Base-by-base conservation (phyloP, 139 green algal species). In the Asterochloris sp. region DNA sequence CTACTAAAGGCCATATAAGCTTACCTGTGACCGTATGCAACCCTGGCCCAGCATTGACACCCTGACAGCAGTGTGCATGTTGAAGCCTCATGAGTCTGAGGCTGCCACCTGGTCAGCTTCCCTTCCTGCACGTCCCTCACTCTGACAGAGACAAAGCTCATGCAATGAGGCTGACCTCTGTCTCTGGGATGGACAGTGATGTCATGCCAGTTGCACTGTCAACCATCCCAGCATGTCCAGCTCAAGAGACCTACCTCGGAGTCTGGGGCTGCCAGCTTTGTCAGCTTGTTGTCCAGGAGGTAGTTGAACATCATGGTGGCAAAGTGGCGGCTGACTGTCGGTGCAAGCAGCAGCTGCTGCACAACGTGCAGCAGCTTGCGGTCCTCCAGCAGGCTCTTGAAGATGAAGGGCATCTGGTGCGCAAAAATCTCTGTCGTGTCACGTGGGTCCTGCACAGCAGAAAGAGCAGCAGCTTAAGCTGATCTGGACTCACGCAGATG, bases 351-450 rank as follows among this genome's bases (percentile, higher is more conserved):
- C 71, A 93, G 74, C 78, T 87, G 81, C 15, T 73, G 62, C 21
- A 89, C 66, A 6, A 93, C 82, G 17, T 85, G 80, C 28, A 94
- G 73, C 54, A 92, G 85, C 26, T 87, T 85, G 10, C 68, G 66
- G 73, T 95, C 87, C 16, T 90, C 79, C 60, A 90, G 60, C 73
- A 92, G 82, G n/a, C 73, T 68, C 0, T 87, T 73, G 23, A 93
- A 95, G 17, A 97, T 47, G 63, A 88, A 83, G 0, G 84, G 75
- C 81, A 95, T 91, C 26, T 82, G 87, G 1, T 87, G 82, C 14
- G 83, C 85, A 74, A 98, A 91, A 0, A 98, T 88, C 83, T 99
- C 96, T 29, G 94, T 88, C 82, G 97, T 94, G 84, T 98, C 96
- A 0, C 91, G 84, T 0, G 88, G 80, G 73, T 98, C 93, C 85